A percentile compares a stretch with the other conserved stretches of the same genome.
phyloP scores from a whole-genome alignment of 345 rosid genomes.

The Acer saccharum region DNA sequence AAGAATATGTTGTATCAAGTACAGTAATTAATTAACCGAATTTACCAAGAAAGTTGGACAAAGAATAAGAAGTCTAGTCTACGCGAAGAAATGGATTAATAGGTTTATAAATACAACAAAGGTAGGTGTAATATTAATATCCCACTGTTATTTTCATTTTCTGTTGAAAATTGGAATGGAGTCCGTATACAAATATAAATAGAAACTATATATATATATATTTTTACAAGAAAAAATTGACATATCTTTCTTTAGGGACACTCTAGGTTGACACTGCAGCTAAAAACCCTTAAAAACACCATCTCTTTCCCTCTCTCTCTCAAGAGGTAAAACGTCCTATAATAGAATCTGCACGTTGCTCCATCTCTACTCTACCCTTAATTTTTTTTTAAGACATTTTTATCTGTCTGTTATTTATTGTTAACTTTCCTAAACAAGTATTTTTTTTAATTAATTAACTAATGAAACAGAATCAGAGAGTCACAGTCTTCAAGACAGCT shows the following conservation, averaged over 20 bases:
- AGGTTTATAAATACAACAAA: too few relatives aligned
- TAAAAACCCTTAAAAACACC: not conserved
- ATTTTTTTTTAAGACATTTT: not conserved
- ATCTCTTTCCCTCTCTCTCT: not conserved
- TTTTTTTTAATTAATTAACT: not conserved
- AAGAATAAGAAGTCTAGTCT: too few relatives aligned
- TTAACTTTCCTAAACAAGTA: not conserved
- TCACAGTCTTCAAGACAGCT: not conserved
- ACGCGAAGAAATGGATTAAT: too few relatives aligned
- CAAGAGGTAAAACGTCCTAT: constrained; percentile 36
- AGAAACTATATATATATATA: not conserved
- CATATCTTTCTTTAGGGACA: constrained; percentile 44
- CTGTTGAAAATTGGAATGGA: constrained; percentile 11
- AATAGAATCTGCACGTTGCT: constrained; percentile 21
- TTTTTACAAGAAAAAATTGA: not conserved
- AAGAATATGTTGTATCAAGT: too few relatives aligned
- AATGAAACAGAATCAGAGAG: not conserved
- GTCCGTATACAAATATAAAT: not conserved
- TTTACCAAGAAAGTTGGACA: too few relatives aligned
- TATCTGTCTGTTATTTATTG: not conserved
- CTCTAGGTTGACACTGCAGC: constrained; percentile 47
- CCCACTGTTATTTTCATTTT: constrained; percentile 11
- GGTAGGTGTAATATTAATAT: too few relatives aligned
- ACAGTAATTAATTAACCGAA: too few relatives aligned
- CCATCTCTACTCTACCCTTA: constrained; percentile 24